These are phyloP conservation scores for Auriscalpium orientale DNA, from an alignment of 768 basidiomycete species.

Conservation along the genomic window DNA sequence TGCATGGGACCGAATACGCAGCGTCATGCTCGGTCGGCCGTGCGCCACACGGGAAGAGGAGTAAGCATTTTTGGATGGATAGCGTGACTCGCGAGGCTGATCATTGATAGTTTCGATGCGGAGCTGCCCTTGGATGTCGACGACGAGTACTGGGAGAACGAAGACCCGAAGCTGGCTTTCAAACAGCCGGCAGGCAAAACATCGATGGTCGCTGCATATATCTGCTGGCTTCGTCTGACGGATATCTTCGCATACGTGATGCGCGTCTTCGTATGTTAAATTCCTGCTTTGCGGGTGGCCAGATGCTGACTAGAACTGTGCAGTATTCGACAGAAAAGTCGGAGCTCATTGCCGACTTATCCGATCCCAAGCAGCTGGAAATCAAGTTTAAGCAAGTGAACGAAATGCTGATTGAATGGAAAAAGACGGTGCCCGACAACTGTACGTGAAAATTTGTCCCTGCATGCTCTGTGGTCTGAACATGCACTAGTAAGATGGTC, in stretches of 20 bases:
- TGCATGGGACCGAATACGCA: slow-evolving; percentile 49
- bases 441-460: slow-evolving; percentile 14
- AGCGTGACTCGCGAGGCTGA: background rate
- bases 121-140: slow-evolving; percentile 47
- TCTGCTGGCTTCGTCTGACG: slow-evolving; percentile 36
- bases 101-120: slow-evolving; percentile 33
- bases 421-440: slow-evolving; percentile 21
- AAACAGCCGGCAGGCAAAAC: slow-evolving; percentile 39
- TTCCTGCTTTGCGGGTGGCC: background rate
- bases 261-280: slow-evolving; percentile 33
- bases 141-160: slow-evolving; percentile 47
- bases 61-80: slow-evolving; percentile 28
- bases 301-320: background rate
- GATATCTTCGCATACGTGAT: slow-evolving; percentile 38
- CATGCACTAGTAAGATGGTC: slow-evolving; percentile 32
- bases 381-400: slow-evolving; percentile 37
- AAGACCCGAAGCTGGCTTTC: slow-evolving; percentile 32
- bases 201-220: slow-evolving; percentile 32
- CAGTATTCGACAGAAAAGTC: slow-evolving; percentile 32
- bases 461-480: background rate
- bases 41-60: slow-evolving; percentile 59
- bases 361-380: slow-evolving; percentile 21
- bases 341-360: slow-evolving; percentile 19
- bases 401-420: slow-evolving; percentile 33
- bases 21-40: slow-evolving; percentile 46